Evolutionary conservation across 768 basidiomycete genomes (phyloP).

Genomic region (Calocera viscosa): DNA sequence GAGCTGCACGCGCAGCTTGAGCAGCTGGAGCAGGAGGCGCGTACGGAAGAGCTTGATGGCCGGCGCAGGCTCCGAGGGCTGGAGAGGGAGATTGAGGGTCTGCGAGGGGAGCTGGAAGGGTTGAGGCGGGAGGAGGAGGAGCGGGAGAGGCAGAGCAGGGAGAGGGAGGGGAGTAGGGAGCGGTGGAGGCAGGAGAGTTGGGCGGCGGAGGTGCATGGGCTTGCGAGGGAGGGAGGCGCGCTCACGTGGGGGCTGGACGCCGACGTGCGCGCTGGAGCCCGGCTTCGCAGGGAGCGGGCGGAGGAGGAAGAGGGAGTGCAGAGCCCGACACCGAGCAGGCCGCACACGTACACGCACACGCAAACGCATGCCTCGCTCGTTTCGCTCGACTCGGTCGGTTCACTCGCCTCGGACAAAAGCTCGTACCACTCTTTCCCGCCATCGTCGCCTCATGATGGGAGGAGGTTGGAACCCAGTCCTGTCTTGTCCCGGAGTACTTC

Average conservation of each 20-base stretch:
- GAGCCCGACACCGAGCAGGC: neutral
- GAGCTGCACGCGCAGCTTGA: constrained; percentile 67
- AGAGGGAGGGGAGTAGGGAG: constrained; percentile 35
- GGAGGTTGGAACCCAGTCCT: too few species aligned
- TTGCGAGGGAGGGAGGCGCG: neutral
- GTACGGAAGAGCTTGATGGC: constrained; percentile 51
- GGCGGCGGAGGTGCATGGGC: neutral
- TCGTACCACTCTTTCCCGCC: neutral
- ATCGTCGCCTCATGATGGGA: neutral
- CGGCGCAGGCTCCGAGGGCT: constrained; percentile 55
- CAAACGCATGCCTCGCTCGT: too few species aligned
- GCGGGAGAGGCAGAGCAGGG: constrained; percentile 23
- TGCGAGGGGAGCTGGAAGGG: constrained; percentile 64
- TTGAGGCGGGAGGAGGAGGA: constrained; percentile 53
- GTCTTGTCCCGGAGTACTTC: too few species aligned
- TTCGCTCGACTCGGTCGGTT: neutral
- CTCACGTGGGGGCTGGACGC: too few species aligned
- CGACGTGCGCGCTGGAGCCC: neutral
- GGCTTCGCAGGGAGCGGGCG: neutral
- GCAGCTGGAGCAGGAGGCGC: constrained; percentile 58
- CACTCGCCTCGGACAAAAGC: neutral
- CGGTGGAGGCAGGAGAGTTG: neutral
- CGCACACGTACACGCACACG: too few species aligned
- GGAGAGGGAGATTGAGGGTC: constrained; percentile 64
- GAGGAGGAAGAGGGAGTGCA: neutral